Evolutionary conservation across 2,329 filamentous ascomycete species (phyloP), one percentile per base, ranked within the genome.

Genomic region (Catunica adiposa): DNA sequence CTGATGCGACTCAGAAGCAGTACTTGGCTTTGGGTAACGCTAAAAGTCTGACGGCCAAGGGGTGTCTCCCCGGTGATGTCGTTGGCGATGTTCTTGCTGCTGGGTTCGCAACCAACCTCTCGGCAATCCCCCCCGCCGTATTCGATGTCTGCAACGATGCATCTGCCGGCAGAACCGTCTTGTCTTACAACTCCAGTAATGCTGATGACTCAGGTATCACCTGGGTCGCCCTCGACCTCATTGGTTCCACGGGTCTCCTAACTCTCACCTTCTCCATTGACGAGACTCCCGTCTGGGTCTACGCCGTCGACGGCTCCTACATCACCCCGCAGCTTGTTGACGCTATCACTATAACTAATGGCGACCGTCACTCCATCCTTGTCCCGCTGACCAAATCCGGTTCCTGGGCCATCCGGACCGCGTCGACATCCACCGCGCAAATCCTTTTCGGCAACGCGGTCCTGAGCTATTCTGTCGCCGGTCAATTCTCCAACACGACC

Each of bases 201-300:
- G 56, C 62, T 2, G 58, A 62, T 2, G 22, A 23, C 22, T 23
- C 20, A 17, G 44, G 44, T 8, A 62, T 65, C n/a, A 64, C 66
- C 34, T 81, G 77, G 76, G 62, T 73, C 0, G 74, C 75, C 6
- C 65, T 82, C 14, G 73, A 79, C 59, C 62, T 80, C n/a, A 71
- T 82, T 56, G 73, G 70, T n/a, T 67, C 73, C 1, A 69, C 73
- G 52, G 69, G 72, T 53, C 70, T 77, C 25, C 64, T 73, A 51
- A 72, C 69, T 0, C 67, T 68, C 2, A 61, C 67, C 4, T 69
- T 69, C 17, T 72, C 74, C 29, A 74, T 79, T 51, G 76, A 79
- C 61, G 71, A 73, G 56, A 73, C 76, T 54, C 67, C 72, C 20
- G 67, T 79, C 65, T 77, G 69, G 67, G 67, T 79, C 3, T 77